Evolutionary conservation across 805 yeast species (phyloP), one percentile per base, ranked within the genome.

Genomic region (Suhomyces sp.): DNA sequence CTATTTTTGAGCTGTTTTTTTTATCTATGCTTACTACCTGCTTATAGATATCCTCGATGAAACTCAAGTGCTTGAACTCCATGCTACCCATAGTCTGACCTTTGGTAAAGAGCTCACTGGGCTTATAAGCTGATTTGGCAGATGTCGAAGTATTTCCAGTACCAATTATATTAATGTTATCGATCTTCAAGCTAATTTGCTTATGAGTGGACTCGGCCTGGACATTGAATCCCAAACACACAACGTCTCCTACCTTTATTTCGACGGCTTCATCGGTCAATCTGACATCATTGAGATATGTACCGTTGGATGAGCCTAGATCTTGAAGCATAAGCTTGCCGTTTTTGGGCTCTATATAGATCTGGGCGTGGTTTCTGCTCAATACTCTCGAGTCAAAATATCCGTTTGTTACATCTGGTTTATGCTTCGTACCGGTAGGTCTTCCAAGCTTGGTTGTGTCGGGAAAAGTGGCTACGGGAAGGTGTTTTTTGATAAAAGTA

Each of bases 191-290:
- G 51, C 92, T 83, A 49, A 94, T 94, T 64, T 89, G 91, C 61
- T 90, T 83, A 69, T 94, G 98, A 57, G 84, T 81, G 52, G 80
- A 78, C 53, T 75, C 78, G 6, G 72, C 74, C 61, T 85, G 87
- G 50, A 94, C 88, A 62, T 96, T 96, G 48, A 96, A 90, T 1
- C 99, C 99, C 50, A 94, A 73, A 61, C 93, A 96, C n/a, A 94
- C 78, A n/a, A 82, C 76, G 68, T 94, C 99, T 22, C 89, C 92
- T n/a, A 84, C 76, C 51, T 83, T 78, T 47, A 94, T 69, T 58
- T 85, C 89, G 19, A 81, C 82, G 0, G 79, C 73, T 39, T 84
- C 89, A 13, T 78, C 72, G 40, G 82, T 80, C 9, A 94, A 77
- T 55, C 91, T 84, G 41, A 71, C 76, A 31, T 85, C 89, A 66